These are phyloP conservation scores for Emmonsiellopsis sp. DNA, from an alignment of 2,329 filamentous ascomycete genomes.

Conservation along the genomic window DNA sequence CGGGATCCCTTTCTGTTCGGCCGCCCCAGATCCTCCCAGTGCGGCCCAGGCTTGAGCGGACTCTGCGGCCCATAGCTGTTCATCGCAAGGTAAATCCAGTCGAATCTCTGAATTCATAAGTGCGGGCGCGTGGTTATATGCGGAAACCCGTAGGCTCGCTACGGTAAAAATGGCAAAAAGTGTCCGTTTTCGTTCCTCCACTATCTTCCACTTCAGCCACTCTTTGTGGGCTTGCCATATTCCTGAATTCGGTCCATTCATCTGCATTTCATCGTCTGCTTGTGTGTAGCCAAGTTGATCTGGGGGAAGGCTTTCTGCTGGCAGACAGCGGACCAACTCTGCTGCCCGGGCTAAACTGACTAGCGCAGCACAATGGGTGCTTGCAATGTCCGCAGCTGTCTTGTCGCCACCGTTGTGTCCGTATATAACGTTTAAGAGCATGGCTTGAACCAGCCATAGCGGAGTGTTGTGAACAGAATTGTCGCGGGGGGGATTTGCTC, in stretches of 20 bases:
- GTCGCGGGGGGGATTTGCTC: conserved; percentile 44
- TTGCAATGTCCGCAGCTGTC: conserved; percentile 80
- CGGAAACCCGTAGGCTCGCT: conserved; percentile 81
- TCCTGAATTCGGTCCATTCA: conserved; percentile 44
- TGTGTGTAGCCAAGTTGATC: conserved; percentile 37
- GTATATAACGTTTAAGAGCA: conserved; percentile 93
- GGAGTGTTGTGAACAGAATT: conserved; percentile 65
- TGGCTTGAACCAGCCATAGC: conserved; percentile 91
- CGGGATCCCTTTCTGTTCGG: conserved; percentile 61
- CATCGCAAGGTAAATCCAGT: conserved; percentile 83
- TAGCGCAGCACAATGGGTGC: conserved; percentile 81
- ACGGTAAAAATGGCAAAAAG: conserved; percentile 85
- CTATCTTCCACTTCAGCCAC: conserved; percentile 82
- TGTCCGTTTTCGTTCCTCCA: conserved; percentile 87
- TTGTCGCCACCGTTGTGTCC: conserved; percentile 93
- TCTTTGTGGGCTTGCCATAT: conserved; percentile 41
- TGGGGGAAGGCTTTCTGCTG: conserved; percentile 28
- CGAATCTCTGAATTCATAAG: conserved; percentile 90
- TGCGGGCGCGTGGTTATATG: conserved; percentile 85
- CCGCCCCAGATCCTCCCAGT: conserved; percentile 58
- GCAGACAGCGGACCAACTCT: conserved; percentile 52
- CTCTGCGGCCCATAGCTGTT: conserved; percentile 80
- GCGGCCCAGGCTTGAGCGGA: conserved; percentile 72
- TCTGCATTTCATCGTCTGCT: conserved; percentile 47
- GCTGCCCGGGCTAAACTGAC: conserved; percentile 86